phyloP scores from a whole-genome alignment of 1,284 basidiomycete species.

The Ustilago tritici region DNA sequence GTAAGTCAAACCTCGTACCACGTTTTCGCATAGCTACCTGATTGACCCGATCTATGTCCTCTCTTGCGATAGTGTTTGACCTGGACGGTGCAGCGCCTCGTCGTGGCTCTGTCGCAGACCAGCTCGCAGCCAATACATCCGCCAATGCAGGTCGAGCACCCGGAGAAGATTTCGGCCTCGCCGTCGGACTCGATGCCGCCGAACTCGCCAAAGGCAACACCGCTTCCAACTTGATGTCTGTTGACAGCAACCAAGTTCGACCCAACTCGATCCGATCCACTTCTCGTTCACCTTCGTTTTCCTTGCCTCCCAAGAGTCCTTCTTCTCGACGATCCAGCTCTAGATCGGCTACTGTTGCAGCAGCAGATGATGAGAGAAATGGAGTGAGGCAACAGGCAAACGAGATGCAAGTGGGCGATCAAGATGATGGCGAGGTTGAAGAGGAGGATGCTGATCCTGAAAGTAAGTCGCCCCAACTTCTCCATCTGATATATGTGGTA shows the following conservation, averaged over 20 bases:
- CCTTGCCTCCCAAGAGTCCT: slow-evolving; percentile 53
- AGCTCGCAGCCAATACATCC: slow-evolving; percentile 61
- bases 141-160: slow-evolving; percentile 55
- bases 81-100: slow-evolving; percentile 53
- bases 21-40: not conserved
- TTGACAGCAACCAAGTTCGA: not conserved
- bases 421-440: slow-evolving; percentile 46
- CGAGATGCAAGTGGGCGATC: slow-evolving; percentile 45
- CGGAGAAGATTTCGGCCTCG: slow-evolving; percentile 32
- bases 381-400: slow-evolving; percentile 53
- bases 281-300: slow-evolving; percentile 54
- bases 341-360: slow-evolving; percentile 41
- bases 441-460: slow-evolving; percentile 61
- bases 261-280: slow-evolving; percentile 30
- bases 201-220: slow-evolving; percentile 36
- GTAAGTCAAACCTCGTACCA: slow-evolving; percentile 23
- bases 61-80: slow-evolving; percentile 46
- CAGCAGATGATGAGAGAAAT: slow-evolving; percentile 46
- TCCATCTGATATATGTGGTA: not conserved
- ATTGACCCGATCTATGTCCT: not conserved
- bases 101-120: slow-evolving; percentile 47
- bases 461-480: slow-evolving; percentile 29
- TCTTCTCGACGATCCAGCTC: slow-evolving; percentile 56
- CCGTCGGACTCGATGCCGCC: slow-evolving; percentile 54
- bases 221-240: not conserved